Evolutionary conservation across 495 filamentous ascomycete genomes (phyloP).

Genomic region (Massariosphaeria phaeospora): DNA sequence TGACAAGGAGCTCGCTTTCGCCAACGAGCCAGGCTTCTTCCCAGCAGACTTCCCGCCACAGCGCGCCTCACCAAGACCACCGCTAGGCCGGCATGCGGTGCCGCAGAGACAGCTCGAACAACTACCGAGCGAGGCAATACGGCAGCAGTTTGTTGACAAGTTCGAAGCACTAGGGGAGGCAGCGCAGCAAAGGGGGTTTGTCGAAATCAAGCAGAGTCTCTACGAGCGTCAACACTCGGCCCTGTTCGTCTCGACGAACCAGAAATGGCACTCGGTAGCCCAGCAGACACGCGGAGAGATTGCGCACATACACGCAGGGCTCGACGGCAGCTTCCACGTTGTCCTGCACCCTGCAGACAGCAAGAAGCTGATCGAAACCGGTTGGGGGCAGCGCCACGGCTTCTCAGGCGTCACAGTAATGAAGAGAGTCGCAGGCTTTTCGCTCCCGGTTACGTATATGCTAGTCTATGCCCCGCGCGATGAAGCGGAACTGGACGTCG

Average conservation of each 20-base stretch:
- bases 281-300: constrained; percentile 70
- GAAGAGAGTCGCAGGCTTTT: constrained; percentile 44
- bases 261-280: constrained; percentile 38
- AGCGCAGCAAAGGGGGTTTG: constrained; percentile 47
- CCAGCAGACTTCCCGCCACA: constrained; percentile 11
- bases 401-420: constrained; percentile 56
- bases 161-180: constrained; percentile 49
- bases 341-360: constrained; percentile 74
- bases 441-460: constrained; percentile 57
- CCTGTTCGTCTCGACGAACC: constrained; percentile 50
- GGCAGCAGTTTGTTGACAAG: constrained; percentile 46
- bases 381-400: constrained; percentile 82
- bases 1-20: constrained; percentile 17
- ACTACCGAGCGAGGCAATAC: constrained; percentile 46
- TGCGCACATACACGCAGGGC: constrained; percentile 65
- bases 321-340: constrained; percentile 71
- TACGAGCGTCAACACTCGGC: constrained; percentile 75
- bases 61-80: constrained; percentile 7
- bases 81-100: constrained; percentile 15
- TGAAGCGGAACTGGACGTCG: constrained; percentile 60
- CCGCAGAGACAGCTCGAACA: constrained; percentile 52
- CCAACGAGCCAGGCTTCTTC: constrained; percentile 17
- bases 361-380: constrained; percentile 67
- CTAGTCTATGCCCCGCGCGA: constrained; percentile 80
- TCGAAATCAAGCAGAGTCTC: constrained; percentile 58